Percentiles rank a stretch among this genome's conserved stretches.
Evolutionary conservation across 345 rosid species (phyloP).

Genomic region (Sisymbrium irio): DNA sequence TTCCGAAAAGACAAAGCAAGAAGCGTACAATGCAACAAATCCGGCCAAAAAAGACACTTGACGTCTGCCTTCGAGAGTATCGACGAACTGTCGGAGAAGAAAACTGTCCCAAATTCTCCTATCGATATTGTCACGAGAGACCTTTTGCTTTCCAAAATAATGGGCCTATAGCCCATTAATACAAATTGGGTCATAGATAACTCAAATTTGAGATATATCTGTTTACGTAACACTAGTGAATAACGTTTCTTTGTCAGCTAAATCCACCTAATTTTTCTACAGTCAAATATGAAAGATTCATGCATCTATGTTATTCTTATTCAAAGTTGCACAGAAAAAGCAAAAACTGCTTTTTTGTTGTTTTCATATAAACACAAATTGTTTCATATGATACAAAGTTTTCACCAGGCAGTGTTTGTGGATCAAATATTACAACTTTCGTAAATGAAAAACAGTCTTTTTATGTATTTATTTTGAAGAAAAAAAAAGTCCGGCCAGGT

Average conservation of each 20-base stretch:
- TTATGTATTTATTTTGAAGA: constrained; percentile 15
- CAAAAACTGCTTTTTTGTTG: background rate
- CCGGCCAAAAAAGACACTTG: background rate
- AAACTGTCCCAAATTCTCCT: background rate
- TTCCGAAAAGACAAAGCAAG: background rate
- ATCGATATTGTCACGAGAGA: background rate
- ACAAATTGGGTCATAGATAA: background rate
- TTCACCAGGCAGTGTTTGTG: background rate
- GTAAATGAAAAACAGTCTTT: background rate
- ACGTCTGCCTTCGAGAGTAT: background rate
- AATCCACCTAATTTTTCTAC: background rate
- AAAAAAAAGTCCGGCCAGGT: constrained; percentile 26
- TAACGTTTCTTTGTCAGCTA: background rate
- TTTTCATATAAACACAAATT: constrained; percentile 13
- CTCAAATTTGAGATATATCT: no score
- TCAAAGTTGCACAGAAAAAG: background rate
- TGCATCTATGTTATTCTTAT: background rate
- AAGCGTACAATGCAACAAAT: background rate
- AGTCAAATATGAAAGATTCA: background rate
- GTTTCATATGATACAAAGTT: constrained; percentile 27
- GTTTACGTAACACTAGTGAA: no score
- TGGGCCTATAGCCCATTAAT: background rate
- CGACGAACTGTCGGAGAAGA: background rate
- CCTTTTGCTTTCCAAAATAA: background rate
- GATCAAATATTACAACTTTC: constrained; percentile 20